A percentile compares a stretch with the other conserved stretches of the same genome.
Evolutionary conservation across 2,329 filamentous ascomycete species (phyloP).

Genomic region (Ophiostoma fasciatum): DNA sequence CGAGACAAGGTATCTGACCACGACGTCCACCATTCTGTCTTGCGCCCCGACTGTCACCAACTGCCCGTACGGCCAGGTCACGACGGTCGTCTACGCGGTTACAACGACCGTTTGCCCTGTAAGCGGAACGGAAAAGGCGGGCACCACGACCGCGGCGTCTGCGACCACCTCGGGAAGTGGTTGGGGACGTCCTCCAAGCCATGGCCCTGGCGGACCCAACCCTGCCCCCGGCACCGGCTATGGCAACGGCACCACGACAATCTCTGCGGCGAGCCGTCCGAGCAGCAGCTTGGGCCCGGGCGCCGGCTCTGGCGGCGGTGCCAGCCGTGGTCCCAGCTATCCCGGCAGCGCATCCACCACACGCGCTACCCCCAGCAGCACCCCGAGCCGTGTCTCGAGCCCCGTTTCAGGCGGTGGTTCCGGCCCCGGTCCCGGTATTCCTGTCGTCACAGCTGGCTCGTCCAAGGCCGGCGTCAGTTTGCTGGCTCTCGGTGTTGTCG

Average conservation of each 20-base stretch:
- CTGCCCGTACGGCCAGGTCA: slow-evolving; percentile 15
- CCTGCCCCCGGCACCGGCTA: background rate
- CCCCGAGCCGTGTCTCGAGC: too few species aligned
- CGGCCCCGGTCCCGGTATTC: too few species aligned
- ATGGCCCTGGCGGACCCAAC: too few species aligned
- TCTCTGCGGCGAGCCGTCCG: background rate
- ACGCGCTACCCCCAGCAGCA: too few species aligned
- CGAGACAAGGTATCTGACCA: slow-evolving; percentile 6
- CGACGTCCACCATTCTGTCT: slow-evolving; percentile 14
- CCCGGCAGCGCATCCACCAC: too few species aligned
- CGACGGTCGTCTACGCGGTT: slow-evolving; percentile 15
- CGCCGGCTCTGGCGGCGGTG: background rate
- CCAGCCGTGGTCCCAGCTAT: background rate
- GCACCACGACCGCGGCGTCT: slow-evolving; percentile 1
- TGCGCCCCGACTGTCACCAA: slow-evolving; percentile 16
- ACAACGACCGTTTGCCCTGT: slow-evolving; percentile 29
- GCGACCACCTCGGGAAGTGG: background rate
- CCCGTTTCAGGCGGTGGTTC: background rate
- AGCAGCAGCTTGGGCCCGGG: background rate
- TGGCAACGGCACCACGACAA: background rate
- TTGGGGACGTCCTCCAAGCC: too few species aligned
- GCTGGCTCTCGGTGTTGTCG: background rate
- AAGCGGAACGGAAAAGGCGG: slow-evolving; percentile 6
- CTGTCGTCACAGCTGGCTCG: slow-evolving; percentile 5
- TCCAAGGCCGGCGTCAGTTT: slow-evolving; percentile 4